Conservation (phyloP, 345 rosid species). For the Eucalyptus cladocalyx region DNA sequence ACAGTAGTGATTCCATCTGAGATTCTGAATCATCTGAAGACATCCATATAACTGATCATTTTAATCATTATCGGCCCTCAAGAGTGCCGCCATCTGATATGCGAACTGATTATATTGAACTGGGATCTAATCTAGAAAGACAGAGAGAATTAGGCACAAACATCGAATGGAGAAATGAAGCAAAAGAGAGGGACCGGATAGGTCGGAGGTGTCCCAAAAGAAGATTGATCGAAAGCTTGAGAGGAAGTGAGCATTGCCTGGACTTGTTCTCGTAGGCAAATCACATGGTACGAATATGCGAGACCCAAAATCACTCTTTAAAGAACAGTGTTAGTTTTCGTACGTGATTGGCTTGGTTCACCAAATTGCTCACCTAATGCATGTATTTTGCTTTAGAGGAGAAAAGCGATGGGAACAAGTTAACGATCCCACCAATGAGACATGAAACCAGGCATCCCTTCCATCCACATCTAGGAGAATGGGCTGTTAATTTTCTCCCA, state of each 20-base stretch:
- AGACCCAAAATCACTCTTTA: background rate
- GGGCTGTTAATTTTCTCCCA: background rate
- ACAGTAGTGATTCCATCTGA: background rate
- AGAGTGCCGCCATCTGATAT: background rate
- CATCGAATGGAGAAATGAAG: background rate
- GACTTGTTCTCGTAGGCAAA: background rate
- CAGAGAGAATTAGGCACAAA: background rate
- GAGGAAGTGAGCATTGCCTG: background rate
- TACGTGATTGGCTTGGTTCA: background rate
- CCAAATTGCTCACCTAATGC: background rate
- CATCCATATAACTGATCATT: background rate
- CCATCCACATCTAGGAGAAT: background rate
- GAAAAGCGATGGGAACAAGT: background rate
- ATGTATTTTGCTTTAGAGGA: background rate
- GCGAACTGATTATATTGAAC: background rate
- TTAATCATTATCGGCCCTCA: background rate
- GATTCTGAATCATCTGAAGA: background rate
- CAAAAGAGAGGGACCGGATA: background rate
- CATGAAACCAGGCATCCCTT: background rate
- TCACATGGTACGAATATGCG: background rate
- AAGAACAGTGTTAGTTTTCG: background rate
- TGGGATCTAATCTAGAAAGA: background rate
- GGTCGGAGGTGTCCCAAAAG: background rate
- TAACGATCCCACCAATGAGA: background rate
- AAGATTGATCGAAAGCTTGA: background rate